Evolutionary conservation across 441 rosid genomes (phyloP), one percentile per base, ranked within the genome.

Genomic region (Erysimum pusillum): DNA sequence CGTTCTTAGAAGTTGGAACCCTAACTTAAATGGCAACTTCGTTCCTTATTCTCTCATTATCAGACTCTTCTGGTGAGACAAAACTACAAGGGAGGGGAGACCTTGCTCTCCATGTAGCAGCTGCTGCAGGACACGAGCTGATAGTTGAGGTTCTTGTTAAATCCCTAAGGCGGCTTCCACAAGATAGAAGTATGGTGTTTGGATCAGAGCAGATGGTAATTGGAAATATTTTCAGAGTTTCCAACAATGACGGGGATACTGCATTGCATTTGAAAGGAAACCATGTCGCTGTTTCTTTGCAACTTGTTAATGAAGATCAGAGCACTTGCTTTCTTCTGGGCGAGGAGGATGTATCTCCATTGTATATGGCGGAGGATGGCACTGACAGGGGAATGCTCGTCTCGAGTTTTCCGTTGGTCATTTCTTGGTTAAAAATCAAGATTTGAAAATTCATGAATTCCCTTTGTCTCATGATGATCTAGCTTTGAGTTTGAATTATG

Each of bases 1-100:
- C 41, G 61, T 72, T 61, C 68, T 72, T 22, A 72, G 68, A 62
- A 61, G 61, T 9, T 72, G 76, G 68, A 62, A 72, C 31, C 52
- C 68, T 39, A 25, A 25, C 68, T 25, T 51, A 38, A 53, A 25
- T 49, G 52, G 76, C 49, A 72, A 72, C 69, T 72, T 38, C 9
- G 4, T 46, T 8, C 67, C 69, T 0, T 36, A 6, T 10, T 71
- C 41, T 71, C 76, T 11, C 68, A 49, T 7, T 71, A 71, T 25
- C 68, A 71, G 32, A 61, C 68, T 36, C 72, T 74, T 74, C 10
- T 64, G 2, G 58, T 64, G 71, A 74, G 65, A 48, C 38, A 44
- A 7, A 74, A 74, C 59, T 64, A 10, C 14, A 25, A 65, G 12
- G 71, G 65, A 28, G 54, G n/a, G n/a, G n/a, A n/a, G n/a, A 74